Evolutionary conservation across 257 asterid species (phyloP), one percentile per base, ranked within the genome.

Genomic region (Coffea eugenioides): DNA sequence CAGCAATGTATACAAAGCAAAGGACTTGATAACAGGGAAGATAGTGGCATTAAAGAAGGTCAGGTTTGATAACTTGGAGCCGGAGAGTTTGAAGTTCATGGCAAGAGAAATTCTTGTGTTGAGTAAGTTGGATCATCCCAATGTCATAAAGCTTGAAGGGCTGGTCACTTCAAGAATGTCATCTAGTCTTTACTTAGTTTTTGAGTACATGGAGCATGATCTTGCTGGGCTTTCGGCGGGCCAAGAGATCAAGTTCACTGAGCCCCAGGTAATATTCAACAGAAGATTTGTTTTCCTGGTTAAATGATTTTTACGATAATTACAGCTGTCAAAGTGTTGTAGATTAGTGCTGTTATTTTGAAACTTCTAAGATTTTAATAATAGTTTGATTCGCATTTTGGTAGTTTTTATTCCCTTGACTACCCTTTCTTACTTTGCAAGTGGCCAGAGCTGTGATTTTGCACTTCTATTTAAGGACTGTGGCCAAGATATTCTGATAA

Each of bases 161-260:
- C 83, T 95, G 71, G 99, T 90, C 31, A 92, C 93, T 75, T 95
- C 99, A 8, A 90, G 98, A 86, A 89, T 93, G 95, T 93, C 94
- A 11, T 87, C 89, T 78, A 93, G 98, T 85, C 91, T 94, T 74
- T 94, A 94, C 89, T 93, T 94, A 52, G 90, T 93, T n/a, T 88
- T 94, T 31, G 97, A 93, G 86, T 95, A 92, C 82, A 95, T 95
- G 99, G 99, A 95, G 79, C 98, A 95, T 85, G 99, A 95, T 90
- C 97, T 95, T 75, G 89, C 97, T 48, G 98, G 98, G 77, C 98
- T 95, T 68, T 88, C 97, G 76, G 93, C 97, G 34, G 75, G 85
- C 69, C 98, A 87, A 76, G 85, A 83, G 48, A 78, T 82, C 89
- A 92, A 87, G 82, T 93, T 93, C 88, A 85, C 95, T 1, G 92